Conservation (phyloP, 768 basidiomycete genomes). For the Jaapia argillacea region DNA sequence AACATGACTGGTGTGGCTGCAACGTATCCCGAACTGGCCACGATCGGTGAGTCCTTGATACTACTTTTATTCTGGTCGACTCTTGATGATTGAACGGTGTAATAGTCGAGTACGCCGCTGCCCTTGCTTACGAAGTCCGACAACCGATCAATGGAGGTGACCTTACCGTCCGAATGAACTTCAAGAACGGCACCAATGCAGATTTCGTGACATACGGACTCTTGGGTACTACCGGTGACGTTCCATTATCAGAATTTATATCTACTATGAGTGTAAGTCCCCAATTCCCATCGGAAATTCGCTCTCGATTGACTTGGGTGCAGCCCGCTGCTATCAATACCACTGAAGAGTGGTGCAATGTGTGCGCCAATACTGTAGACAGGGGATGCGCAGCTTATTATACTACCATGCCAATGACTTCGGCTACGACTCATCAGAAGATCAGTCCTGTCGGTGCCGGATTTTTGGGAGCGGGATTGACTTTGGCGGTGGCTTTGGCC, state of each 20-base stretch:
- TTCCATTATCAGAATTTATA: constrained; percentile 43
- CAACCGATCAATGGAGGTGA: constrained; percentile 28
- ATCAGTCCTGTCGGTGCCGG: constrained; percentile 53
- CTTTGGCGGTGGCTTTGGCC: constrained; percentile 29
- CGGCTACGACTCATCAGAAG: constrained; percentile 15
- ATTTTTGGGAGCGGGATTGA: constrained; percentile 53
- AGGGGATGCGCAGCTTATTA: constrained; percentile 41
- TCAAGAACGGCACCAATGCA: constrained; percentile 51
- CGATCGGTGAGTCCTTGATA: constrained; percentile 41
- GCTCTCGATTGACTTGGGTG: too few relatives aligned
- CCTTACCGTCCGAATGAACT: constrained; percentile 50
- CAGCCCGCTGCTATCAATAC: constrained; percentile 43
- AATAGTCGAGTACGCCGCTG: constrained; percentile 55
- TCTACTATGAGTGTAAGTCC: constrained; percentile 26
- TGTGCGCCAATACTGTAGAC: constrained; percentile 45
- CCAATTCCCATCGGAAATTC: not conserved
- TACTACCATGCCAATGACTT: constrained; percentile 9
- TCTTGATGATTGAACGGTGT: too few relatives aligned
- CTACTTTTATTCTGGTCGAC: too few relatives aligned
- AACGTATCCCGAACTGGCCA: constrained; percentile 40
- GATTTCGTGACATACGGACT: constrained; percentile 35
- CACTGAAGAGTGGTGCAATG: constrained; percentile 46
- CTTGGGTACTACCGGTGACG: constrained; percentile 31
- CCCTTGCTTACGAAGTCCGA: constrained; percentile 43
- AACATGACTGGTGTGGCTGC: constrained; percentile 58